A percentile compares a stretch with the other conserved stretches of the same genome.
Conservation (phyloP, 495 filamentous ascomycete genomes). For the Aspergillus olivimuriae region DNA sequence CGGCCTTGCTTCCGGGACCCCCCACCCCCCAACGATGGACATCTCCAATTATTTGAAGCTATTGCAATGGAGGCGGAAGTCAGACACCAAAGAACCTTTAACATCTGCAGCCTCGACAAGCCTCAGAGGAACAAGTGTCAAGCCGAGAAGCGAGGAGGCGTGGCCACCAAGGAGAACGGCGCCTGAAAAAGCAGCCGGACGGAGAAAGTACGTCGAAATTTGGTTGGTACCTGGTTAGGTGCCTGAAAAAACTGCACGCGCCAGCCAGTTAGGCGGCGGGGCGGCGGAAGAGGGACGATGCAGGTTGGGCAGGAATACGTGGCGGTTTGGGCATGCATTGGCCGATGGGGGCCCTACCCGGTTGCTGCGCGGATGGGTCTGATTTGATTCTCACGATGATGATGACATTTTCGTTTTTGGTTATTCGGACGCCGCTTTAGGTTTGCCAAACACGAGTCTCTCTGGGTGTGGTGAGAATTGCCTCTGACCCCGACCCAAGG, state of each 20-base stretch:
- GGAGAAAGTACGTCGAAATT: background rate
- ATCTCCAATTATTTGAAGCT: background rate
- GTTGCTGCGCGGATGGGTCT: no score
- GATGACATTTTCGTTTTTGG: no score
- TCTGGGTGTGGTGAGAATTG: no score
- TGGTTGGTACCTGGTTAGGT: background rate
- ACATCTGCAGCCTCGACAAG: background rate
- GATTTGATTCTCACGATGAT: no score
- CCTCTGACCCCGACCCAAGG: slow-evolving; percentile 6
- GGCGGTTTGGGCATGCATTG: slow-evolving; percentile 31
- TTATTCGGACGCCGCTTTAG: no score
- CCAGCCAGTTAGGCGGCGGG: background rate
- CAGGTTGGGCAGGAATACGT: slow-evolving; percentile 42
- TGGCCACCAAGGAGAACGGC: no score
- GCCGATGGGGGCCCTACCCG: no score
- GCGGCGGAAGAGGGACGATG: no score
- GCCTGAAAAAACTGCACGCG: slow-evolving; percentile 5
- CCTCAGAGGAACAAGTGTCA: background rate
- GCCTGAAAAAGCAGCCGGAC: no score
- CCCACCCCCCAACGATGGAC: background rate
- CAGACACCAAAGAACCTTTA: background rate
- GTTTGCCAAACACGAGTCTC: no score
- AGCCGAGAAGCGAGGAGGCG: background rate
- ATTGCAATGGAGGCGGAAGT: background rate
- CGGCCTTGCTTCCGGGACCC: background rate